These are phyloP conservation scores for Boletus reticulatus DNA, from an alignment of 768 basidiomycete genomes.

Conservation along the genomic window DNA sequence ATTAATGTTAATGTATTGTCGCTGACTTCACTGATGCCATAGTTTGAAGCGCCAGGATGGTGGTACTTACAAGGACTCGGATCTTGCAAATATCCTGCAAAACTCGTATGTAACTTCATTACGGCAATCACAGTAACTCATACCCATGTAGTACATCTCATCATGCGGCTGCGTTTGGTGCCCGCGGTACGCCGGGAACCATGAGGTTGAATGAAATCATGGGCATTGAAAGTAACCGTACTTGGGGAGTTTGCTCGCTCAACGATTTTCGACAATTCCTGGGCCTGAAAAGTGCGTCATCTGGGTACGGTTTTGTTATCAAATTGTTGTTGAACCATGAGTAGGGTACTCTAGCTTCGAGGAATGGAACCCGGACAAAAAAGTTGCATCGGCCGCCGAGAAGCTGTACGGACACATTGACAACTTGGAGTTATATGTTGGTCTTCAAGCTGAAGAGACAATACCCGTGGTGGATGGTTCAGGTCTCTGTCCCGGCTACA, in stretches of 20 bases:
- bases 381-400: slow-evolving; percentile 70
- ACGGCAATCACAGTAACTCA: not conserved
- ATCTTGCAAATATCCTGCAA: slow-evolving; percentile 65
- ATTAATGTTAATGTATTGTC: not conserved
- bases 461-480: slow-evolving; percentile 77
- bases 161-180: slow-evolving; percentile 71
- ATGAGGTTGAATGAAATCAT: slow-evolving; percentile 82
- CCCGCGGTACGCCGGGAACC: slow-evolving; percentile 69
- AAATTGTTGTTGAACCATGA: not conserved
- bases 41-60: slow-evolving; percentile 62
- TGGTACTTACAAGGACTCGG: slow-evolving; percentile 62
- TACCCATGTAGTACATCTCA: slow-evolving; percentile 54
- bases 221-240: slow-evolving; percentile 75
- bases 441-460: slow-evolving; percentile 73
- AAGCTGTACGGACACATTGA: slow-evolving; percentile 77
- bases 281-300: slow-evolving; percentile 64
- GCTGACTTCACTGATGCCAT: slow-evolving; percentile 6
- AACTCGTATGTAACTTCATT: slow-evolving; percentile 50
- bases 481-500: slow-evolving; percentile 85
- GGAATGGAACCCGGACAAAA: slow-evolving; percentile 78
- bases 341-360: slow-evolving; percentile 66
- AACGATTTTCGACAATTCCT: slow-evolving; percentile 86
- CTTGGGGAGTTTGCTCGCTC: slow-evolving; percentile 79
- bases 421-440: slow-evolving; percentile 76
- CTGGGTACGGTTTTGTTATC: not conserved